Percentiles rank a stretch among this genome's conserved stretches.
These are phyloP conservation scores for Dorcoceras hygrometricum DNA, from an alignment of 257 asterid genomes.

Conservation along the genomic window DNA sequence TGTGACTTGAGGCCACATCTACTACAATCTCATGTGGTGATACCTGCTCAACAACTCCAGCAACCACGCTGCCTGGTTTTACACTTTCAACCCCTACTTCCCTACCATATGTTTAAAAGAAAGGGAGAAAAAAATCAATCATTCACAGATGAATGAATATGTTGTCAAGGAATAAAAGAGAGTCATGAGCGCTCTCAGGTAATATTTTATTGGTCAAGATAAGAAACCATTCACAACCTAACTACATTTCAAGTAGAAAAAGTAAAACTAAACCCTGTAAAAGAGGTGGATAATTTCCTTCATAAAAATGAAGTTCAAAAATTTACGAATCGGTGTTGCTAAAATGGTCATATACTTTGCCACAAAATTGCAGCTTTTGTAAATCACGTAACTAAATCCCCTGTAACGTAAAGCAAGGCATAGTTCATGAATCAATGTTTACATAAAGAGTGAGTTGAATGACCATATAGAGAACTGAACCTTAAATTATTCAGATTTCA, in stretches of 20 bases:
- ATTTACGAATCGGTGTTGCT: slow-evolving; percentile 2
- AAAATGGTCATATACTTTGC: not conserved
- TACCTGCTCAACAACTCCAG: slow-evolving; percentile 77
- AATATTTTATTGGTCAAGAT: not conserved
- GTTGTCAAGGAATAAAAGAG: slow-evolving; percentile 7
- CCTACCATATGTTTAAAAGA: slow-evolving; percentile 36
- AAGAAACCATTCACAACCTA: not conserved
- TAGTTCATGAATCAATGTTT: not conserved
- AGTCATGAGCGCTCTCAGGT: not conserved
- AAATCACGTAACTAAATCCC: not conserved
- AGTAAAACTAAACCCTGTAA: slow-evolving; percentile 8
- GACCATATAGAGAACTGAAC: not conserved
- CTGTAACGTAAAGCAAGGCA: slow-evolving; percentile 11
- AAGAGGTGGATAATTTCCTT: not conserved
- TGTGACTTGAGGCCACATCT: slow-evolving; percentile 46
- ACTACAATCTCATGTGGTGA: slow-evolving; percentile 57
- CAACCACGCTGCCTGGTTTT: slow-evolving; percentile 70
- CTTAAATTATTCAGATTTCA: no score
- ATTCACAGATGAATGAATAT: slow-evolving; percentile 6
- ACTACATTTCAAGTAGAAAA: not conserved
- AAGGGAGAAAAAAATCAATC: slow-evolving; percentile 10
- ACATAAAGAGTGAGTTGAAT: slow-evolving; percentile 10
- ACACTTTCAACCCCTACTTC: slow-evolving; percentile 42
- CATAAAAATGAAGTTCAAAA: not conserved
- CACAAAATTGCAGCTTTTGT: slow-evolving; percentile 3